phyloP scores from a whole-genome alignment of 192 early-diverging fungal genomes.

The Podila minutissima region DNA sequence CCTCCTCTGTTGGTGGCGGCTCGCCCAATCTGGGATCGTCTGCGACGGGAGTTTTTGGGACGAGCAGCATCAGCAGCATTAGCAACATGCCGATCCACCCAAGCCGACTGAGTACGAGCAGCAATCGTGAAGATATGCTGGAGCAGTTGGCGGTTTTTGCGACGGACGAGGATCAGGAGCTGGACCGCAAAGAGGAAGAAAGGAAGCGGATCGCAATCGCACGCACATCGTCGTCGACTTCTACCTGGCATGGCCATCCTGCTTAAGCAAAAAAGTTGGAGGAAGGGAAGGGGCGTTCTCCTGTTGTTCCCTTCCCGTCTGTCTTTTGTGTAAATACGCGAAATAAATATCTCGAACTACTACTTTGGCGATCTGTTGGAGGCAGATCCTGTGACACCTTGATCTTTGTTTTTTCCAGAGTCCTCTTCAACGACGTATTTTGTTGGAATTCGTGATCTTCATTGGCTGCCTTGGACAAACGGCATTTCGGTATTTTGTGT shows the following conservation, averaged over 20 bases:
- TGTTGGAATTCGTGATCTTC: too few species aligned
- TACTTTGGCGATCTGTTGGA: too few species aligned
- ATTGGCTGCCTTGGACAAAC: too few species aligned
- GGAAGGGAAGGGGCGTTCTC: too few species aligned
- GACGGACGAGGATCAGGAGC: constrained; percentile 43
- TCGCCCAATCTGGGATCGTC: constrained; percentile 26
- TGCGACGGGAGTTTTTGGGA: constrained; percentile 7
- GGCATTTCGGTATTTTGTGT: too few species aligned
- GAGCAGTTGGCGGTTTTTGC: constrained; percentile 52
- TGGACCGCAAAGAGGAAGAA: constrained; percentile 10
- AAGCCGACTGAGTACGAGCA: constrained; percentile 39
- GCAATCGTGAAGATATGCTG: constrained; percentile 32
- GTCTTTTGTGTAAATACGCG: too few species aligned
- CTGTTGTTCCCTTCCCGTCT: too few species aligned
- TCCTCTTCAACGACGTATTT: too few species aligned
- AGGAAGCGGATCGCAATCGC: constrained; percentile 1
- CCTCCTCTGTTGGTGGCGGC: neutral
- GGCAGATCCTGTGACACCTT: too few species aligned
- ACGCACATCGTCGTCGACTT: constrained; percentile 31
- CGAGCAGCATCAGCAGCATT: constrained; percentile 18
- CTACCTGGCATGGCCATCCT: constrained; percentile 36
- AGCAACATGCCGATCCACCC: constrained; percentile 28
- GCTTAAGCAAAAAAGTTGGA: neutral
- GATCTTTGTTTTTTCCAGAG: too few species aligned
- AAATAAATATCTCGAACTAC: too few species aligned